phyloP scores from a whole-genome alignment of 129 eudicot genomes.

The Silybum marianum region DNA sequence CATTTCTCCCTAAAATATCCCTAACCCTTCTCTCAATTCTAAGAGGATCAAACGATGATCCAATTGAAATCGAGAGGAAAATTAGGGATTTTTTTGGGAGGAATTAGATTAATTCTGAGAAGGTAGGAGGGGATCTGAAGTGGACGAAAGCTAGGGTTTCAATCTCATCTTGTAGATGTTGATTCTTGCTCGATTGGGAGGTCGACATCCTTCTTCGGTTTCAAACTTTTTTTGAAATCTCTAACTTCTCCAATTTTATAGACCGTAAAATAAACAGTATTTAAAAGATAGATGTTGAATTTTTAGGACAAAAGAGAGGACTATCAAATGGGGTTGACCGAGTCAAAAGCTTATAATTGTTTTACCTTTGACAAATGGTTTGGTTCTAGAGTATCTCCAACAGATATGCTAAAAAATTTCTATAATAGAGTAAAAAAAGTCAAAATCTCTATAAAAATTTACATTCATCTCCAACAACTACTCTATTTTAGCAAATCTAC shows the following conservation, averaged over 20 bases:
- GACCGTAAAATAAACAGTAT: not conserved
- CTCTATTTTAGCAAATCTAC: too few species aligned
- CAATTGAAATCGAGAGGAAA: slow-evolving; percentile 14
- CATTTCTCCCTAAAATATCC: slow-evolving; percentile 43
- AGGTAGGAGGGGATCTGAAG: not conserved
- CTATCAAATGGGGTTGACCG: too few species aligned
- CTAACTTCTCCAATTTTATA: not conserved
- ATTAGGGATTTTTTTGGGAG: slow-evolving; percentile 22
- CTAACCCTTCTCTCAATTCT: slow-evolving; percentile 25
- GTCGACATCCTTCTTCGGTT: slow-evolving; percentile 14
- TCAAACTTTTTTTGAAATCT: not conserved
- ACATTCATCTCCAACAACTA: too few species aligned
- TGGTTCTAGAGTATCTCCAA: too few species aligned
- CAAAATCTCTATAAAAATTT: too few species aligned
- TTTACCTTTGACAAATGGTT: too few species aligned
- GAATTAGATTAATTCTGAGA: not conserved
- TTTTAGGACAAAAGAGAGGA: too few species aligned
- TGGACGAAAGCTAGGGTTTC: not conserved
- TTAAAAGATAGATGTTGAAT: too few species aligned
- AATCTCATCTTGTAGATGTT: not conserved
- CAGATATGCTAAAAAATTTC: too few species aligned
- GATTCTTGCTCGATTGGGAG: not conserved
- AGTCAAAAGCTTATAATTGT: too few species aligned
- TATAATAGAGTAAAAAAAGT: too few species aligned
- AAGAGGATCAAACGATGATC: slow-evolving; percentile 5